These are phyloP conservation scores for Leccinum proximum DNA, from an alignment of 1,284 basidiomycete species.

Conservation along the genomic window DNA sequence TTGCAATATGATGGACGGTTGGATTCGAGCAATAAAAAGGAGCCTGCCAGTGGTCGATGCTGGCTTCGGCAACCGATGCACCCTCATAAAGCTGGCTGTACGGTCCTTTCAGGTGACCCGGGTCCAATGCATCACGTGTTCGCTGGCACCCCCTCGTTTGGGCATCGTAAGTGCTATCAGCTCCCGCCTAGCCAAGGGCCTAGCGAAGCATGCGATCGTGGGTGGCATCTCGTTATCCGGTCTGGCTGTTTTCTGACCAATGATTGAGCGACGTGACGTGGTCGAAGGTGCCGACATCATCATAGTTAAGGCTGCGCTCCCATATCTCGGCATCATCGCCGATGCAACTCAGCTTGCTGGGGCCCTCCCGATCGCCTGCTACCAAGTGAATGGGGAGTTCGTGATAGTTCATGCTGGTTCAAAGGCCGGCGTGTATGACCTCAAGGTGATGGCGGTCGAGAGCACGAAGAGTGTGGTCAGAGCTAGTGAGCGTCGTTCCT, in stretches of 20 bases:
- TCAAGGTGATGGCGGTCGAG: constrained; percentile 93
- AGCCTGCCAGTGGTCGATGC: constrained; percentile 65
- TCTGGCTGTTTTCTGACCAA: constrained; percentile 1
- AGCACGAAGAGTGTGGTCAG: constrained; percentile 77
- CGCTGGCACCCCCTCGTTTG: constrained; percentile 82
- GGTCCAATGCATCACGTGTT: background rate
- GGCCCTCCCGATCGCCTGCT: constrained; percentile 74
- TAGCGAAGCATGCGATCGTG: constrained; percentile 92
- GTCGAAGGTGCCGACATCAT: constrained; percentile 97
- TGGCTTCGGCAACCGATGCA: constrained; percentile 84
- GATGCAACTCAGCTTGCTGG: constrained; percentile 84
- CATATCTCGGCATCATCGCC: constrained; percentile 87
- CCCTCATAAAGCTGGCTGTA: constrained; percentile 92
- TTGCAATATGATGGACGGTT: constrained; percentile 99
- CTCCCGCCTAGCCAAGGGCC: constrained; percentile 89
- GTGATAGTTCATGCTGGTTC: constrained; percentile 97
- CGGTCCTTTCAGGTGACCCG: constrained; percentile 88
- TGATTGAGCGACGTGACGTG: constrained; percentile 80
- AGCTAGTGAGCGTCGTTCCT: constrained; percentile 58
- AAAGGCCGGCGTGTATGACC: constrained; percentile 87
- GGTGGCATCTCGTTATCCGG: constrained; percentile 26
- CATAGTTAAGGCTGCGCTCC: constrained; percentile 98
- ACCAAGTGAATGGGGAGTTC: constrained; percentile 97
- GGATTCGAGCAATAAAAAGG: constrained; percentile 88
- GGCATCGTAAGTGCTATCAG: constrained; percentile 97